Evolutionary conservation across 2,329 filamentous ascomycete species (phyloP), one percentile per base, ranked within the genome.

Genomic region (Diaporthe helianthi): DNA sequence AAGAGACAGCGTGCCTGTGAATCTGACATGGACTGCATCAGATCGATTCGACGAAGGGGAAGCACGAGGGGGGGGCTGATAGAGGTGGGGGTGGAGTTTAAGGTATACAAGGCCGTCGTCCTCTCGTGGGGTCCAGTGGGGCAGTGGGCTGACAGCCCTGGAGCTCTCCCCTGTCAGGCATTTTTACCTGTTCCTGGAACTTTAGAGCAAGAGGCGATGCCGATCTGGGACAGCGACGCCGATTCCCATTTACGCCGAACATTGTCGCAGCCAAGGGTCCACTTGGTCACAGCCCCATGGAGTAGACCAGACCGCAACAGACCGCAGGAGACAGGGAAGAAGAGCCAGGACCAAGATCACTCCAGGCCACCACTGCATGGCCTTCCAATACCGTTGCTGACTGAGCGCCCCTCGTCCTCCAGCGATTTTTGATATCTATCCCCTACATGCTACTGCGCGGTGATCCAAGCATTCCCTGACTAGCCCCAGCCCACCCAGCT

Each of bases 191-290:
- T 38, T 4, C 44, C 9, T 10, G 44, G 22, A 12, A 22, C 53
- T 12, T 24, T 33, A 12, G 24, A 26, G 24, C 38, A 8, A 63
- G 58, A 63, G 58, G 44, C 58, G 49, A 41, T 63, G 58, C 58
- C 58, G 58, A 63, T 63, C 58, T 63, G 58, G 29, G 44, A 63
- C 58, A 49, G 58, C 58, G 49, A 49, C 44, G 24, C 44, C 58
- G 58, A 63, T 63, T 63, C 58, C 58, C 58, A 63, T 63, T 63
- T 63, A 12, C 44, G 44, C 29, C 58, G 58, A 63, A 9, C 9
- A 63, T 63, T 63, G n/a, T 49, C n/a, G 58, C 58, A 63, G 55
- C 12, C 49, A 44, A 63, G 44, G 58, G 44, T 49, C 58, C 29
- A 4, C 12, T 24, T 49, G 19, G 55, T 61, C 55, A 61, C 8